Base-by-base conservation (phyloP, 169 alveolate genomes). In the Toxoplasma gondii region DNA sequence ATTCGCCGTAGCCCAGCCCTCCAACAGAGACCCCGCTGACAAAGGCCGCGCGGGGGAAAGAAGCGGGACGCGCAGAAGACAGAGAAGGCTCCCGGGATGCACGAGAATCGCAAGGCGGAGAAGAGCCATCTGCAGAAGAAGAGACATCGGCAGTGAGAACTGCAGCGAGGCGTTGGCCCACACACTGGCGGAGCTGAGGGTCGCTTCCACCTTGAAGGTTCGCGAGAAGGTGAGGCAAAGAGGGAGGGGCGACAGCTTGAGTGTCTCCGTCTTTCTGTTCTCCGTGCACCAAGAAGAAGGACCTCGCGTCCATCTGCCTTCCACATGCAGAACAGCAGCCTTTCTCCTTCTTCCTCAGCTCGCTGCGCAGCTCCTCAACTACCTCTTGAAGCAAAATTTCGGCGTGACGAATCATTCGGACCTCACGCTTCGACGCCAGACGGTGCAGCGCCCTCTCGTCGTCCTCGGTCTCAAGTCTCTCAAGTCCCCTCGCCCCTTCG, bases 21-120 rank as follows among this genome's bases (percentile, higher is more conserved):
- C 90, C 90, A 34, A 82, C 64, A 24, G 38, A 43, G 38, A 82
- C 67, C 53, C 90, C 90, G 29, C 90, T 82, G 36, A 82, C 64
- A 12, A 36, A 44, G 38, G 67, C 31, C n/a, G 90, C n/a, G 58
- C 58, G 22, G 12, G 58, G 22, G 58, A 49, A 12, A 7, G 58
- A 4, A 49, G 34, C 44, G 41, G 22, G 38, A 78, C 41, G 38
- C 16, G 86, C 34, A 78, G 41, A 17, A 78, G 41, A 19, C 41
- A 78, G 22, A 34, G 86, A 31, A 78, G 44, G 16, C 22, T 78
- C 86, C 86, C 31, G 41, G n/a, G n/a, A n/a, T n/a, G n/a, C n/a
- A n/a, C n/a, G n/a, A n/a, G n/a, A n/a, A n/a, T n/a, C n/a, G n/a
- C n/a, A n/a, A n/a, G n/a, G n/a, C n/a, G 58, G 58, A 49, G 22